These are phyloP conservation scores for Penicillium rolfsii DNA, from an alignment of 2,329 filamentous ascomycete genomes.

Conservation along the genomic window DNA sequence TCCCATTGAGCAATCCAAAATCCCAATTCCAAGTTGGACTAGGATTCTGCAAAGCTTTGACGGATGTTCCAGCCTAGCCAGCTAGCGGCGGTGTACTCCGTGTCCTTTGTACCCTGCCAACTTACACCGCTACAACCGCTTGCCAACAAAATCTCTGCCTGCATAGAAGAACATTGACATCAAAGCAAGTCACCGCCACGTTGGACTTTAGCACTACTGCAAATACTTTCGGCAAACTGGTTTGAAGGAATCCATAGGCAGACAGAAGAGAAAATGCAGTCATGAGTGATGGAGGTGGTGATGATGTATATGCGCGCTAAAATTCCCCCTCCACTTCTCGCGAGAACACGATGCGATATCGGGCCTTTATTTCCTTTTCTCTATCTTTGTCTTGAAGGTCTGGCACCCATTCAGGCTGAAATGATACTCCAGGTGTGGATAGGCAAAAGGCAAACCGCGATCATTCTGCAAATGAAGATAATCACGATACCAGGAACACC, in stretches of 20 bases:
- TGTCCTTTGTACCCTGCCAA: background rate
- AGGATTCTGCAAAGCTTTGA: background rate
- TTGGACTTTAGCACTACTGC: conserved; percentile 28
- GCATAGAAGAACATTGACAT: background rate
- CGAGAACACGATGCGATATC: background rate
- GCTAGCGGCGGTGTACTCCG: conserved; percentile 1
- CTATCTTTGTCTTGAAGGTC: background rate
- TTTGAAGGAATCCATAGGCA: background rate
- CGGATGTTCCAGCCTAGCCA: background rate
- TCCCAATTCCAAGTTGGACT: background rate
- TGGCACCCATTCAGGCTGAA: background rate
- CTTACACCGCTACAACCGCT: conserved; percentile 28
- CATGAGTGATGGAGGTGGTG: conserved; percentile 1
- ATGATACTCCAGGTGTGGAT: conserved; percentile 6
- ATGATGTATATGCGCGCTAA: conserved; percentile 13
- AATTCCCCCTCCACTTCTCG: background rate
- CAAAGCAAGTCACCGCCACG: conserved; percentile 30
- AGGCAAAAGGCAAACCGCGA: background rate
- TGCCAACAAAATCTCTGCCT: background rate
- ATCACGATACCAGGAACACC: background rate
- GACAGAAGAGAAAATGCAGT: background rate
- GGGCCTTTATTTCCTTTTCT: background rate
- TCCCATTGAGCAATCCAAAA: too few species aligned
- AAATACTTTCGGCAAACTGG: conserved; percentile 18
- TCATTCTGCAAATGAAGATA: background rate